Evolutionary conservation across 306 rosid species (phyloP), one percentile per base, ranked within the genome.

Genomic region (Rosa multiflora): DNA sequence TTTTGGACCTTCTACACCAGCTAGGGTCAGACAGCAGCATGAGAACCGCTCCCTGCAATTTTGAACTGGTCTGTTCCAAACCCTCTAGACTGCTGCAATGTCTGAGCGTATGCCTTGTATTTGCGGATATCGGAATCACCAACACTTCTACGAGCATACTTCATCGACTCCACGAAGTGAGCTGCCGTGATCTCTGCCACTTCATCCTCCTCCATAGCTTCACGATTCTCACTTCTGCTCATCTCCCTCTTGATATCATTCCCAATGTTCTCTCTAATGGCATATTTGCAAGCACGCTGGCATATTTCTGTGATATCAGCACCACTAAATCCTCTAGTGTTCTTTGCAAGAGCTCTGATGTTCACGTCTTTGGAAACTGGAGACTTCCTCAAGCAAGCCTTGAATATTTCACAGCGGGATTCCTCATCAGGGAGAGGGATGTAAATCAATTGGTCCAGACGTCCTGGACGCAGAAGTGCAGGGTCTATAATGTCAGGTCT

Each of bases 211-310:
- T 37, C 21, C 47, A 37, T 67, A 39, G 40, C 14, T 18, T 67
- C 72, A 1, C 44, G 40, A 35, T 10, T 40, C 26, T 8, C 47
- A 40, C 47, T 67, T 17, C 26, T 67, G 47, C 71, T 17, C 47
- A 37, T 17, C 6, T 37, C 48, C 47, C 26, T 67, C 42, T 63
- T 14, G n/a, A 63, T 63, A 63, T 63, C 69, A 29, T 63, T 63
- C 12, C 48, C 71, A 67, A 67, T 67, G 48, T 39, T 67, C 71
- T 67, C 71, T 17, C 71, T 37, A 3, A 67, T 67, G 26, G 71
- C 75, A 47, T 44, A 71, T 13, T 71, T 21, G 59, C 75, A 71
- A 5, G 75, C 75, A 71, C 58, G 75, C 46, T 71, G 75, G 13
- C 75, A 71, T 47, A 71, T n/a, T 71, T 71, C 40, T 26, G 20